A percentile compares a stretch with the other conserved stretches of the same genome.
Evolutionary conservation across 148 eudicot genomes (phyloP).

Genomic region (Cornus florida): DNA sequence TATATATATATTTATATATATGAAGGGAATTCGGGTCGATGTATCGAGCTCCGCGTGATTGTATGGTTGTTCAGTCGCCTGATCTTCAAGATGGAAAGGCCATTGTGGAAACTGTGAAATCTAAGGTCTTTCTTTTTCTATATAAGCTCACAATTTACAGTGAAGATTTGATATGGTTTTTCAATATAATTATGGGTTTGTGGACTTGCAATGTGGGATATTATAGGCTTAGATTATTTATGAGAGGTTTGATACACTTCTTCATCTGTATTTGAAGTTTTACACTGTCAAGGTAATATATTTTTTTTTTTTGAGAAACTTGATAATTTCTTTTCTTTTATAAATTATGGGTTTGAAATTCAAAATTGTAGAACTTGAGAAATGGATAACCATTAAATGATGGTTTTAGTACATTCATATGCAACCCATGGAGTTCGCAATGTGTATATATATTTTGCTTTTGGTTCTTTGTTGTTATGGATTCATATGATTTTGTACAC

Average conservation of each 20-base stretch:
- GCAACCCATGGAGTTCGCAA: too few relatives aligned
- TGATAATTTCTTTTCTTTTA: neutral
- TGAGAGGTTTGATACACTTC: neutral
- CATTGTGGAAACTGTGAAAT: conserved; percentile 3
- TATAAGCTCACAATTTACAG: neutral
- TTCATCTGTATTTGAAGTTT: neutral
- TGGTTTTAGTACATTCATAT: neutral
- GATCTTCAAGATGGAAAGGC: conserved; percentile 18
- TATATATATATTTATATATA: too few relatives aligned
- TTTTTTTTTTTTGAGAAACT: too few relatives aligned
- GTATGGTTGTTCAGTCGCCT: conserved; percentile 41
- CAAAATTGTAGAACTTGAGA: neutral
- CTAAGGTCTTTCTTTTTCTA: conserved; percentile 16
- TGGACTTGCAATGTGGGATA: neutral
- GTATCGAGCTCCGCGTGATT: conserved; percentile 74
- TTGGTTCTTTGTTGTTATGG: too few relatives aligned
- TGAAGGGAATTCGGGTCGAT: conserved; percentile 71
- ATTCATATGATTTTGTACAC: too few relatives aligned
- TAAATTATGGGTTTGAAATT: neutral
- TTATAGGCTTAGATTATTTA: neutral
- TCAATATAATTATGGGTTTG: too few relatives aligned
- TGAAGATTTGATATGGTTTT: too few relatives aligned
- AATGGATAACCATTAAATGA: neutral
- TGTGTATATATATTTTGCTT: too few relatives aligned
- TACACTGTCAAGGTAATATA: conserved; percentile 9